phyloP scores from a whole-genome alignment of 352 stramenopile genomes.

The Pythium aristosporum region DNA sequence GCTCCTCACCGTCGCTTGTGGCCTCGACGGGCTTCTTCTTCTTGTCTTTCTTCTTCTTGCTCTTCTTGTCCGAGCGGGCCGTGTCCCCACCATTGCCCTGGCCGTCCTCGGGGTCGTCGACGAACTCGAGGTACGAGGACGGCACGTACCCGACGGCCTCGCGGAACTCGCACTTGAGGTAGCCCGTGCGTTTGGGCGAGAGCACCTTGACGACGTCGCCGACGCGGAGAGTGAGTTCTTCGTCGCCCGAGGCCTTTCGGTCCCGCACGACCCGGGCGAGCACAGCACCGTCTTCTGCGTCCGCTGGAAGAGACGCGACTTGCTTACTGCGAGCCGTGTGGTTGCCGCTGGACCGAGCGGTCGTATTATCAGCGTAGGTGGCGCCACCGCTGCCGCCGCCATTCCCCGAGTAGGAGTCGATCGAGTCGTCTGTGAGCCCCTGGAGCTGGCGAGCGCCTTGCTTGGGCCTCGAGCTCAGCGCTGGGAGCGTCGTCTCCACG shows the following conservation, averaged over 20 bases:
- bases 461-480: slow-evolving; percentile 82
- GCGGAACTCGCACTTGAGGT: slow-evolving; percentile 78
- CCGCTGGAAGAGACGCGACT: slow-evolving; percentile 13
- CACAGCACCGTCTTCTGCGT: slow-evolving; percentile 24
- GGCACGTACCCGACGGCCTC: slow-evolving; percentile 76
- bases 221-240: slow-evolving; percentile 60
- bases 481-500: slow-evolving; percentile 50
- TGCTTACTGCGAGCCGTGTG: slow-evolving; percentile 21
- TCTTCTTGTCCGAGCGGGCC: slow-evolving; percentile 41
- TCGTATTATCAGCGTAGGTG: slow-evolving; percentile 63
- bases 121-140: slow-evolving; percentile 83
- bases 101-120: slow-evolving; percentile 33
- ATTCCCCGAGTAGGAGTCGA: slow-evolving; percentile 81
- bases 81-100: slow-evolving; percentile 22
- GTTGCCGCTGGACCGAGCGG: slow-evolving; percentile 22
- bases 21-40: slow-evolving; percentile 48
- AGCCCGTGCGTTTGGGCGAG: slow-evolving; percentile 76
- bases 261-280: slow-evolving; percentile 68
- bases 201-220: slow-evolving; percentile 76
- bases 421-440: slow-evolving; percentile 82
- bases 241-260: slow-evolving; percentile 71
- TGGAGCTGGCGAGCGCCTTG: slow-evolving; percentile 78
- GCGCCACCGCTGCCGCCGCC: slow-evolving; percentile 29
- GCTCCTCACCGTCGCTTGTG: slow-evolving; percentile 42
- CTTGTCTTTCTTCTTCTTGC: slow-evolving; percentile 62